Evolutionary conservation across 2,329 filamentous ascomycete species (phyloP).

Genomic region (Alternaria incomplexa): DNA sequence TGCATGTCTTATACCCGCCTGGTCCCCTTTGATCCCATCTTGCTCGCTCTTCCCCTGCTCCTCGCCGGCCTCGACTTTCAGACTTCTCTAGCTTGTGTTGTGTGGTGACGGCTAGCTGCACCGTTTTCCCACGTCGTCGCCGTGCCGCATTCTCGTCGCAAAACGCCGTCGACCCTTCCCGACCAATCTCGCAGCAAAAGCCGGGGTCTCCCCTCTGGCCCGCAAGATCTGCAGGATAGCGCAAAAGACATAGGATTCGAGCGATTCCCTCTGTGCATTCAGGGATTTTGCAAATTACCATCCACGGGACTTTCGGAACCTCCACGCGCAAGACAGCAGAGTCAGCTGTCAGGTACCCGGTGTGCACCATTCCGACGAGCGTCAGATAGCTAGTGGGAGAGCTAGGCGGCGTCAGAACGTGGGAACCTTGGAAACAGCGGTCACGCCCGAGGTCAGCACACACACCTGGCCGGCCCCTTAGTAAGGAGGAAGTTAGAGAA

Average conservation of each 20-base stretch:
- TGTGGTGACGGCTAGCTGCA: slow-evolving; percentile 11
- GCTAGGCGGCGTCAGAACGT: slow-evolving; percentile 21
- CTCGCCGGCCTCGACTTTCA: neutral
- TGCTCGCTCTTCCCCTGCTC: neutral
- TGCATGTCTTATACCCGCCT: slow-evolving; percentile 1
- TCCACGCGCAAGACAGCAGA: slow-evolving; percentile 3
- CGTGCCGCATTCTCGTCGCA: slow-evolving; percentile 12
- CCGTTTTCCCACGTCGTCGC: slow-evolving; percentile 2
- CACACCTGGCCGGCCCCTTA: slow-evolving; percentile 1
- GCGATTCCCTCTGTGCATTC: neutral
- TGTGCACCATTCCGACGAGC: slow-evolving; percentile 9
- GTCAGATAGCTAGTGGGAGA: slow-evolving; percentile 22
- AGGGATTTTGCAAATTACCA: slow-evolving; percentile 2
- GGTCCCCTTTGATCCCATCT: neutral
- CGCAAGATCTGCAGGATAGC: slow-evolving; percentile 19
- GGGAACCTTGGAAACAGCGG: slow-evolving; percentile 19
- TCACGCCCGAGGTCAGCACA: slow-evolving; percentile 30
- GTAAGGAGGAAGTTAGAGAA: slow-evolving; percentile 10
- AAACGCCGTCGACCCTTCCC: slow-evolving; percentile 9
- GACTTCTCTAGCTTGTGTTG: slow-evolving; percentile 3
- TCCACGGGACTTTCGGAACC: neutral
- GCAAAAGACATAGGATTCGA: neutral
- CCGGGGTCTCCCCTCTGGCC: slow-evolving; percentile 12
- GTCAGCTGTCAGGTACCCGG: slow-evolving; percentile 22
- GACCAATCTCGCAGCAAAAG: slow-evolving; percentile 21